phyloP scores from a whole-genome alignment of 371 early-diverging fungal genomes.

The Homolaphlyctis polyrhiza region DNA sequence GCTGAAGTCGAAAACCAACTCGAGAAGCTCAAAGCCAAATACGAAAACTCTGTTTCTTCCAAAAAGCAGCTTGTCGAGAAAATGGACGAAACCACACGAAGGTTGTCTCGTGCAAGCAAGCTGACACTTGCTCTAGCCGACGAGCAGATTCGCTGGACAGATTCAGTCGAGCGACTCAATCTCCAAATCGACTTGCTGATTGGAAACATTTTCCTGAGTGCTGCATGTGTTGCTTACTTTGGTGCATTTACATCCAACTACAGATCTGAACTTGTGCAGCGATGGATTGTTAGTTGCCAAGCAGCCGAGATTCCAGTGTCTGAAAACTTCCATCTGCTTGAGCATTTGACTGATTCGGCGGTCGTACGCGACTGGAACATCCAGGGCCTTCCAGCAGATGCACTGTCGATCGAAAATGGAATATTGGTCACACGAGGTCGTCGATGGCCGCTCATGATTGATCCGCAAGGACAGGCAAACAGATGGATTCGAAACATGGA shows the following conservation, averaged over 20 bases:
- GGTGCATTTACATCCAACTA: conserved; percentile 51
- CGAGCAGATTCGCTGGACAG: conserved; percentile 53
- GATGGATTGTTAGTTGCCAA: conserved; percentile 39
- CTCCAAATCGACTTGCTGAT: conserved; percentile 41
- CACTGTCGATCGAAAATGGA: conserved; percentile 51
- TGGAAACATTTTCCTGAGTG: conserved; percentile 49
- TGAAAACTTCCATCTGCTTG: conserved; percentile 34
- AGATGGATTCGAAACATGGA: conserved; percentile 48
- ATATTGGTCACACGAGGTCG: conserved; percentile 48
- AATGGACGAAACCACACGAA: conserved; percentile 50
- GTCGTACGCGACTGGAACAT: conserved; percentile 56
- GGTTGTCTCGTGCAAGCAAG: conserved; percentile 43
- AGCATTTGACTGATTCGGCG: conserved; percentile 41
- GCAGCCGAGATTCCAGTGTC: conserved; percentile 50
- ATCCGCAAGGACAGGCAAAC: conserved; percentile 57
- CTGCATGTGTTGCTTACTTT: conserved; percentile 45
- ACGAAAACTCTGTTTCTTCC: conserved; percentile 41
- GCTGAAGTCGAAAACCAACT: conserved; percentile 46
- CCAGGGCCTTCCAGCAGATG: conserved; percentile 49
- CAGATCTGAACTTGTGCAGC: conserved; percentile 31
- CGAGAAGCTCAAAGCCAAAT: conserved; percentile 40
- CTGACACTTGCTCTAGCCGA: conserved; percentile 48
- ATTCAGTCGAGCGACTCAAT: conserved; percentile 37
- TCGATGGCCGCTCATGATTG: conserved; percentile 58
- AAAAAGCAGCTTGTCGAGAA: conserved; percentile 44